A percentile compares a stretch with the other conserved stretches of the same genome.
phyloP scores from a whole-genome alignment of 345 rosid genomes.

The Citropsis articulata region DNA sequence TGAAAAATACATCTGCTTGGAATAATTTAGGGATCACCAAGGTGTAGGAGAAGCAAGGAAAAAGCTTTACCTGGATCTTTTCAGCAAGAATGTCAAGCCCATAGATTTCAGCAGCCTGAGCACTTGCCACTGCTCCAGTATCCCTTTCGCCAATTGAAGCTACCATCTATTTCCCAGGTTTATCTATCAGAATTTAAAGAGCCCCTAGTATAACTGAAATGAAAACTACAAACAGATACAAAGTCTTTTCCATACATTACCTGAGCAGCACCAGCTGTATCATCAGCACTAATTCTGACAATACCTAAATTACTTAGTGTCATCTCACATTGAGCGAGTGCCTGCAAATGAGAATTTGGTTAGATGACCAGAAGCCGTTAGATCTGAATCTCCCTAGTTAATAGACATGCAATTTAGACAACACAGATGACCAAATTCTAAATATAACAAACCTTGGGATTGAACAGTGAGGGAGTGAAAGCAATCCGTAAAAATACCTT shows the following conservation, averaged over 20 bases:
- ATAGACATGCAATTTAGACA: background rate
- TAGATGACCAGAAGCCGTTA: slow-evolving; percentile 10
- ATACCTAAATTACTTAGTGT: slow-evolving; percentile 58
- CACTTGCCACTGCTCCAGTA: slow-evolving; percentile 84
- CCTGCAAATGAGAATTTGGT: slow-evolving; percentile 40
- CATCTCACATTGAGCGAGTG: slow-evolving; percentile 76
- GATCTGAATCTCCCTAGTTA: background rate
- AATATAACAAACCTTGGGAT: background rate
- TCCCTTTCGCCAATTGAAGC: slow-evolving; percentile 53
- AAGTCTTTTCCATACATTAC: slow-evolving; percentile 31
- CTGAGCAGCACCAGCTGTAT: slow-evolving; percentile 90
- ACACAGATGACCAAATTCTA: background rate
- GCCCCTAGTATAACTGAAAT: background rate
- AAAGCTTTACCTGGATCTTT: slow-evolving; percentile 62
- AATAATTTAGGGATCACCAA: background rate
- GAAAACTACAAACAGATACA: background rate
- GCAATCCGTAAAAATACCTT: background rate
- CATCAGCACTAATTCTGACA: slow-evolving; percentile 54
- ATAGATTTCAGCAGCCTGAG: slow-evolving; percentile 82
- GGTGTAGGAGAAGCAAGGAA: background rate
- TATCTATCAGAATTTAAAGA: slow-evolving; percentile 9
- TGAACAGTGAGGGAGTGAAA: background rate
- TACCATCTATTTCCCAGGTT: slow-evolving; percentile 41
- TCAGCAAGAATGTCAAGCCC: slow-evolving; percentile 75
- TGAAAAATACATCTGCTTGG: background rate